Conservation (phyloP, 495 filamentous ascomycete genomes). For the Durotheca rogersii region DNA sequence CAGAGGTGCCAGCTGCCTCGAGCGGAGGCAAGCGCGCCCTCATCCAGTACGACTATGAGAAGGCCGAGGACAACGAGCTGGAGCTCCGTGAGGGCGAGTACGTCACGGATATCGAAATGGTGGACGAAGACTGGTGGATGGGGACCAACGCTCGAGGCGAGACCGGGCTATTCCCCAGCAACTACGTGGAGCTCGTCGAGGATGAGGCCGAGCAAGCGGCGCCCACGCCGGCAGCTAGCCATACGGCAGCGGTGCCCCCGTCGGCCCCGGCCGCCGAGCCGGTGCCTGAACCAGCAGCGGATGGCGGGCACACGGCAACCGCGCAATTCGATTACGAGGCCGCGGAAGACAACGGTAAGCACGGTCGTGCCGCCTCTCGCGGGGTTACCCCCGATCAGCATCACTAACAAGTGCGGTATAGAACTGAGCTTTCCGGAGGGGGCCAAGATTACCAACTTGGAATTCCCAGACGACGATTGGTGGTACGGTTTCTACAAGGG, state of each 20-base stretch:
- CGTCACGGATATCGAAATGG: conserved; percentile 96
- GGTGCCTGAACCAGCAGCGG: conserved; percentile 17
- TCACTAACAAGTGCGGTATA: conserved; percentile 34
- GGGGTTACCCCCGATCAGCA: too few species aligned
- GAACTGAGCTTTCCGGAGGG: conserved; percentile 90
- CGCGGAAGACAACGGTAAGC: conserved; percentile 84
- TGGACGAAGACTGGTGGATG: conserved; percentile 98
- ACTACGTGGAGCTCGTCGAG: conserved; percentile 88
- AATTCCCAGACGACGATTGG: conserved; percentile 99
- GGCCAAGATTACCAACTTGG: conserved; percentile 67
- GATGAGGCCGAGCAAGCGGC: conserved; percentile 41
- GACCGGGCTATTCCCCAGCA: conserved; percentile 88
- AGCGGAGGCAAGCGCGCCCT: conserved; percentile 66
- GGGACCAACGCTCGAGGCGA: conserved; percentile 80
- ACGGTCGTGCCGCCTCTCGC: too few species aligned
- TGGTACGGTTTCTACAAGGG: conserved; percentile 88
- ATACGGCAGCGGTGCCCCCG: conserved; percentile 33
- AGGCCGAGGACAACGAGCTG: conserved; percentile 94
- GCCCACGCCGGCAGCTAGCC: conserved; percentile 38
- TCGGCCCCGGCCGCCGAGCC: conserved; percentile 32
- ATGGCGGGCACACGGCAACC: conserved; percentile 64
- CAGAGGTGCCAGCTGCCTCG: conserved; percentile 28
- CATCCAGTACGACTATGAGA: conserved; percentile 94
- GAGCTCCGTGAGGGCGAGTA: conserved; percentile 87
- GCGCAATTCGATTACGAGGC: conserved; percentile 97